A percentile compares a stretch with the other conserved stretches of the same genome.
These are phyloP conservation scores for Sclerotinia borealis DNA, from an alignment of 2,329 filamentous ascomycete genomes.

Conservation along the genomic window DNA sequence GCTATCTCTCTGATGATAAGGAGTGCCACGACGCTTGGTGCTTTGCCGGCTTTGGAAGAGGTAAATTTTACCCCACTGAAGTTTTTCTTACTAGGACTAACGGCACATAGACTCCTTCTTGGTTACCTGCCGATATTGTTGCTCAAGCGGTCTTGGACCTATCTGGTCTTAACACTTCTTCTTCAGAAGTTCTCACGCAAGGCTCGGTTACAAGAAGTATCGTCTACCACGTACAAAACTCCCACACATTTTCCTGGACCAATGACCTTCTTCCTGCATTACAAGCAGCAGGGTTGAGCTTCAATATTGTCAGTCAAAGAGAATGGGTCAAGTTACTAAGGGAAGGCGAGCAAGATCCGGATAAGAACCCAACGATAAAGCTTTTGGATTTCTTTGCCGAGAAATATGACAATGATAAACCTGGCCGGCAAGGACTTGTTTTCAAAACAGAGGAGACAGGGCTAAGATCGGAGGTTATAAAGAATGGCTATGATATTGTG, in stretches of 20 bases:
- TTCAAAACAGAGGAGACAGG: conserved; percentile 36
- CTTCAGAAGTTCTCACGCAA: not conserved
- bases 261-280: conserved; percentile 47
- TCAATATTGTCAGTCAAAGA: conserved; percentile 38
- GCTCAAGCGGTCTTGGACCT: conserved; percentile 39
- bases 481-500: conserved; percentile 35
- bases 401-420: conserved; percentile 44
- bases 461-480: conserved; percentile 25
- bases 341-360: conserved; percentile 42
- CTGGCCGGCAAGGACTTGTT: conserved; percentile 34
- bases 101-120: conserved; percentile 32
- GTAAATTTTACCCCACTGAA: not conserved
- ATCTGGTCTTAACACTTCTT: conserved; percentile 19
- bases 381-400: conserved; percentile 44
- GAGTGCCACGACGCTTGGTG: conserved; percentile 38
- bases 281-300: conserved; percentile 39
- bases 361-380: conserved; percentile 46
- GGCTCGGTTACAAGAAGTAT: conserved; percentile 18
- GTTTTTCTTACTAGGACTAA: not conserved
- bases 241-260: conserved; percentile 42
- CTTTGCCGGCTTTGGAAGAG: conserved; percentile 42
- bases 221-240: conserved; percentile 48
- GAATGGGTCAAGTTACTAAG: conserved; percentile 43
- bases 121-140: conserved; percentile 43
- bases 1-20: conserved; percentile 48